Evolutionary conservation across 306 rosid species (phyloP).

Genomic region (Pyrus betulifolia): DNA sequence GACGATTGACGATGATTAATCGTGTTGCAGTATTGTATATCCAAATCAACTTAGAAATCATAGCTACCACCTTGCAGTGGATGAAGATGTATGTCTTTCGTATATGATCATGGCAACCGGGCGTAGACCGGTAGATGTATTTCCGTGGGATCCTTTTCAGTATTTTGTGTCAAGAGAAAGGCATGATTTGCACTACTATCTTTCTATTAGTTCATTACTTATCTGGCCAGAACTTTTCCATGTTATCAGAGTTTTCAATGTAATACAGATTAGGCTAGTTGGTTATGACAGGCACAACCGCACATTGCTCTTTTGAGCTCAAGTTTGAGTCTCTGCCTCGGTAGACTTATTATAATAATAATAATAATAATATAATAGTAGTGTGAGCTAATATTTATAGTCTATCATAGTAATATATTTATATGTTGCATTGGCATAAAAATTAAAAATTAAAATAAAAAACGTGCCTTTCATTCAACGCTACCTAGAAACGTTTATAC

Average conservation of each 20-base stretch:
- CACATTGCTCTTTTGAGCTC: background rate
- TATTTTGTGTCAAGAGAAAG: background rate
- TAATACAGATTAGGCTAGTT: no score
- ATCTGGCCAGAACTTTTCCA: background rate
- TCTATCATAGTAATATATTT: no score
- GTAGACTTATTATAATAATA: no score
- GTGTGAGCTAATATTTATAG: no score
- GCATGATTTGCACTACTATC: no score
- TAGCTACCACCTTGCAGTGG: background rate
- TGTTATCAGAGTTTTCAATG: no score
- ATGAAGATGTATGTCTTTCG: background rate
- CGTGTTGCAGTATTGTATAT: slow-evolving; percentile 23
- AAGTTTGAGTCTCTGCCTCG: no score
- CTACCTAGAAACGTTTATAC: background rate
- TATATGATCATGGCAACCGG: no score
- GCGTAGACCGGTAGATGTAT: no score
- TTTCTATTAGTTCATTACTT: background rate
- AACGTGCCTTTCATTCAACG: background rate
- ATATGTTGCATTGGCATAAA: no score
- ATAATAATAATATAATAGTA: no score
- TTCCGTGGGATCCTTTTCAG: background rate
- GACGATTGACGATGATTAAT: slow-evolving; percentile 3
- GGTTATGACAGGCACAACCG: fast-evolving
- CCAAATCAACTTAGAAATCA: slow-evolving; percentile 16
- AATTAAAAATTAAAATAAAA: background rate